Evolutionary conservation across 768 basidiomycete species (phyloP).

Genomic region (Tylopilus sp.): DNA sequence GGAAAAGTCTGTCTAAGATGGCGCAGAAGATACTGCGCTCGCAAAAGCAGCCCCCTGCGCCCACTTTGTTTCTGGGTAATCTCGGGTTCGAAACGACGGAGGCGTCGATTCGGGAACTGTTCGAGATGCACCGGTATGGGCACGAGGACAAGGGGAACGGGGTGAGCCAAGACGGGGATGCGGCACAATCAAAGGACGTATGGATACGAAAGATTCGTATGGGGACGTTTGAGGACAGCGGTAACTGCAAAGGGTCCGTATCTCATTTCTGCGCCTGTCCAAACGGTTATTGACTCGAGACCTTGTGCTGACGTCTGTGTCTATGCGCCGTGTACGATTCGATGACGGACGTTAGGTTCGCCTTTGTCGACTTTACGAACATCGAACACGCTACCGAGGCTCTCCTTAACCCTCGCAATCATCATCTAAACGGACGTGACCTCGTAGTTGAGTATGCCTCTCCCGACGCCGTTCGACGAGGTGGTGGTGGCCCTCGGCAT

Average conservation of each 20-base stretch:
- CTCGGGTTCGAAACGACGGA: conserved; percentile 89
- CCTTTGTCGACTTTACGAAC: conserved; percentile 87
- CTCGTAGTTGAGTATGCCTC: conserved; percentile 90
- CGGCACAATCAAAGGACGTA: conserved; percentile 28
- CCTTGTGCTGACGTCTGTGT: neutral
- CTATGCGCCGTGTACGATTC: neutral
- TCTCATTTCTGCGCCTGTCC: conserved; percentile 18
- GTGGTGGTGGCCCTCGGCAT: no score
- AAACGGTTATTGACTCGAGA: neutral
- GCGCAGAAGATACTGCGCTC: conserved; percentile 71
- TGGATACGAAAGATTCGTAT: conserved; percentile 84
- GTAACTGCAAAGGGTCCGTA: conserved; percentile 87
- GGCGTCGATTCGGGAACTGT: conserved; percentile 62
- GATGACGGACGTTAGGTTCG: conserved; percentile 56
- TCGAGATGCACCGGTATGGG: conserved; percentile 55
- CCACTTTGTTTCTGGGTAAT: conserved; percentile 91
- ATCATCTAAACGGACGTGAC: conserved; percentile 76
- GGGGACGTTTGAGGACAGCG: conserved; percentile 96
- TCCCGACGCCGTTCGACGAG: conserved; percentile 81
- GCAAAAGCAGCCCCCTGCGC: conserved; percentile 82
- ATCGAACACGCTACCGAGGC: conserved; percentile 77
- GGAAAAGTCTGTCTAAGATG: conserved; percentile 50
- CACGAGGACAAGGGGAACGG: conserved; percentile 31
- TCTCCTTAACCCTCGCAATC: conserved; percentile 81
- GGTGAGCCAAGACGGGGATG: conserved; percentile 3